Conservation (phyloP, 2,329 filamentous ascomycete genomes). For the Alternaria infectoria region DNA sequence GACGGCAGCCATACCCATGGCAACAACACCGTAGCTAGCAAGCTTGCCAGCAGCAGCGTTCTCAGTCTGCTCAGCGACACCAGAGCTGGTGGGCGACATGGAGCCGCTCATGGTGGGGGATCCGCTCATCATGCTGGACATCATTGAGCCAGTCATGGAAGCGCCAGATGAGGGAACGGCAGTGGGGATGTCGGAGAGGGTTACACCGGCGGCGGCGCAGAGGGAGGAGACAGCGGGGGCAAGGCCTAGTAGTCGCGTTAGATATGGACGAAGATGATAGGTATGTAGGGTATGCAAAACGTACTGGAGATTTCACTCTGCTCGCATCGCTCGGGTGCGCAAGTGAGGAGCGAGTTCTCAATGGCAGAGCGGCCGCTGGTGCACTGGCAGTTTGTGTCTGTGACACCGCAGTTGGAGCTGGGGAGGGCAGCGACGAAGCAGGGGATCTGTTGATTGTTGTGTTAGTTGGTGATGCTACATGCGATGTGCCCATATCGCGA, state of each 20-base stretch:
- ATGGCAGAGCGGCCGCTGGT: slow-evolving; percentile 49
- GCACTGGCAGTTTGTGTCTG: slow-evolving; percentile 61
- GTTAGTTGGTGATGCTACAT: neutral
- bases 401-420: slow-evolving; percentile 55
- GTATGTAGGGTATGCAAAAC: slow-evolving; percentile 17
- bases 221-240: slow-evolving; percentile 32
- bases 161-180: slow-evolving; percentile 5
- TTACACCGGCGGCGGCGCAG: slow-evolving; percentile 38
- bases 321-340: slow-evolving; percentile 48
- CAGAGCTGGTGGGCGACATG: slow-evolving; percentile 7
- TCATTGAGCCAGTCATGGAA: slow-evolving; percentile 5
- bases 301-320: slow-evolving; percentile 48
- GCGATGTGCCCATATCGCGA: neutral
- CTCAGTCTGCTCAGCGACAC: slow-evolving; percentile 11
- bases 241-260: slow-evolving; percentile 17
- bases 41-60: slow-evolving; percentile 29
- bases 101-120: slow-evolving; percentile 4
- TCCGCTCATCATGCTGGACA: slow-evolving; percentile 4
- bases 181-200: slow-evolving; percentile 30
- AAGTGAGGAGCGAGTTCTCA: slow-evolving; percentile 48
- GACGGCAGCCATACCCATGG: slow-evolving; percentile 28
- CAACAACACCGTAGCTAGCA: slow-evolving; percentile 31
- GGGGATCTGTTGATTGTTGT: slow-evolving; percentile 41
- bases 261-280: neutral
- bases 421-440: slow-evolving; percentile 58